Base-by-base conservation (phyloP, 129 eudicot species). In the Artemisia argyi region DNA sequence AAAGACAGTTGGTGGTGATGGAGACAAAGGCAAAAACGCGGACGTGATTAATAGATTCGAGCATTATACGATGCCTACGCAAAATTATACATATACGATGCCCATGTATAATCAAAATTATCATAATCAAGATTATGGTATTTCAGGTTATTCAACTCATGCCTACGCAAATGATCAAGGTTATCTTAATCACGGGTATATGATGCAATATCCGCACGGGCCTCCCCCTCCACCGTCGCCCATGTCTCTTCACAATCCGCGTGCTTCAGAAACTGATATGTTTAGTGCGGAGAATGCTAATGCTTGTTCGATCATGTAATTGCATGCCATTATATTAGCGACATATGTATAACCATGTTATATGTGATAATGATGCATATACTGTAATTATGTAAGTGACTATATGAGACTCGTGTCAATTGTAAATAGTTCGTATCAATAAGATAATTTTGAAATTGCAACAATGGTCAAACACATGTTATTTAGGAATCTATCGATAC, bases 261-360 rank as follows among this genome's bases (percentile, higher is more conserved):
- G 64, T 13, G 76, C 84, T 42, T 80, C 75, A 6, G 81, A 81
- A 32, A 61, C 55, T 7, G 79, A 83, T 22, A 69, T 86, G 70
- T 86, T 89, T 11, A 84, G 85, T 35, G 92, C 68, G 3, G 96
- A 89, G 53, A 86, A 89, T 64, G 88, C 96, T 13, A 86, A 84
- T 57, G 96, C 82, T 9, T 89, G 96, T 73, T 82, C 80, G 1
- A 64, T 89, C 59, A 89, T 89, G 96, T 89, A 87, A 10, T 42
- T 7, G 3, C 7, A 6, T 11, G 51, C 58, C 44, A 35, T 69
- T 30, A 30, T 30, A 30, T 30, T 15, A n/a, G 15, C 1, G 32
- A 15, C 5, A 9, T 44, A 46, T 56, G 5, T 18, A 60, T 39
- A 24, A 39, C 9, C 7, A 7, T 61, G 18, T 18, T 71, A 13